phyloP scores from a whole-genome alignment of 495 filamentous ascomycete genomes.

The Penicillium robsamsonii region DNA sequence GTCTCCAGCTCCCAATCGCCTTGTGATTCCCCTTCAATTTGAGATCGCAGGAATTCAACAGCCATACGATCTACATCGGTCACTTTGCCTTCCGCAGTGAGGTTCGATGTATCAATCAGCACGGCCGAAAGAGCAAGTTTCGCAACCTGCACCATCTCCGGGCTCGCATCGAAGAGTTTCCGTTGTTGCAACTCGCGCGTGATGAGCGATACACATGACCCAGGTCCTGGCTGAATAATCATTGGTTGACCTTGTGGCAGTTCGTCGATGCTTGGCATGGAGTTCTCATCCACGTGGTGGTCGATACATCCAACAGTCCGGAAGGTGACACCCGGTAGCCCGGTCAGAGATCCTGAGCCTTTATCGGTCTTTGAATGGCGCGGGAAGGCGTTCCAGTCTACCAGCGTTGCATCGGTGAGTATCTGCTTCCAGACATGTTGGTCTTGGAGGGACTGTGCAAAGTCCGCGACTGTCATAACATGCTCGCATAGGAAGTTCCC shows the following conservation, averaged over 20 bases:
- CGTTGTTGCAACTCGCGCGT: slow-evolving; percentile 54
- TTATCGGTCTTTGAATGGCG: slow-evolving; percentile 38
- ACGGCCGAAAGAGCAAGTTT: slow-evolving; percentile 77
- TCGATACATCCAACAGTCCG: slow-evolving; percentile 77
- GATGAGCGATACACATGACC: slow-evolving; percentile 81
- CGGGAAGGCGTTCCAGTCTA: slow-evolving; percentile 86
- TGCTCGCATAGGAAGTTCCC: slow-evolving; percentile 41
- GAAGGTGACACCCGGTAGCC: slow-evolving; percentile 38
- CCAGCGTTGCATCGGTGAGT: slow-evolving; percentile 56
- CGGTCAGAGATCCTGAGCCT: slow-evolving; percentile 32
- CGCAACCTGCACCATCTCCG: slow-evolving; percentile 58
- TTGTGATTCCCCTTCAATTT: slow-evolving; percentile 36
- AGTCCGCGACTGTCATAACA: slow-evolving; percentile 44
- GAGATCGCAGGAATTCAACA: slow-evolving; percentile 60
- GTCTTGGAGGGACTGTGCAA: slow-evolving; percentile 24
- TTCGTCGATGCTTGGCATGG: slow-evolving; percentile 42
- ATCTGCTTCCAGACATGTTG: slow-evolving; percentile 5
- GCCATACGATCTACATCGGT: slow-evolving; percentile 67
- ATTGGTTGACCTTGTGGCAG: slow-evolving; percentile 42
- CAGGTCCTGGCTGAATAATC: slow-evolving; percentile 62
- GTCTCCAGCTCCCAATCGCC: slow-evolving; percentile 41
- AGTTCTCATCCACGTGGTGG: slow-evolving; percentile 82
- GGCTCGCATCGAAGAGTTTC: slow-evolving; percentile 48
- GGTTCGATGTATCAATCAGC: slow-evolving; percentile 79
- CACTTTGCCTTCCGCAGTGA: slow-evolving; percentile 67